Base-by-base conservation (phyloP, 2,329 filamentous ascomycete genomes). In the Monilinia laxa region DNA sequence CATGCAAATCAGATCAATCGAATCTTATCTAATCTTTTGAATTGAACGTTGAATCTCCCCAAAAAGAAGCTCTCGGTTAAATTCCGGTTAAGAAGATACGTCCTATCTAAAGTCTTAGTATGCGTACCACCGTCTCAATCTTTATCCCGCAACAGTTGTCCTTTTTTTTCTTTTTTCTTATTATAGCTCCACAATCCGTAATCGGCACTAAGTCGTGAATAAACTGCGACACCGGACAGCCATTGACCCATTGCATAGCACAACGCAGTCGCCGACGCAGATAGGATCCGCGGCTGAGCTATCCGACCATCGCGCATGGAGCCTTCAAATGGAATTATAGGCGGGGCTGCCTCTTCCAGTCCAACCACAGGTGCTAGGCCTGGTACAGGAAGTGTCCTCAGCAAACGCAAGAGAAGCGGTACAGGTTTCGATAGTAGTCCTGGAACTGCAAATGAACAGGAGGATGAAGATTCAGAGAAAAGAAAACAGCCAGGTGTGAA, bases 401-500 rank as follows among this genome's bases (percentile, higher is more conserved):
- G 71, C 69, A 89, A 89, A 80, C 81, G 87, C 75, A 89, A 89
- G 81, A 82, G 84, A 71, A 87, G 81, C 72, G 81, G 76, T 66
- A 78, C 76, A 28, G 77, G 77, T 35, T 78, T 85, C 68, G 86
- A 88, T 67, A 88, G 85, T 75, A 88, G 86, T 70, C 86, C 86
- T 4, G 85, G 82, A 35, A 88, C 85, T 69, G 74, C 68, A 73
- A 80, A 82, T 60, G 82, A 82, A 67, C 83, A 83, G 66, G 86
- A 87, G 67, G 82, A 87, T 66, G 79, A 81, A 59, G 82, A 84
- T 63, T 78, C 81, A 57, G 85, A 87, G 73, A 85, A 85, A 78
- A 87, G 86, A 77, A 83, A 87, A 68, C 85, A 88, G 71, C 87
- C 87, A 35, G 87, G 87, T 65, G 87, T 90, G 59, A 92, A 94